Base-by-base conservation (phyloP, 2,329 filamentous ascomycete species). In the Proliferodiscus dingleyae region DNA sequence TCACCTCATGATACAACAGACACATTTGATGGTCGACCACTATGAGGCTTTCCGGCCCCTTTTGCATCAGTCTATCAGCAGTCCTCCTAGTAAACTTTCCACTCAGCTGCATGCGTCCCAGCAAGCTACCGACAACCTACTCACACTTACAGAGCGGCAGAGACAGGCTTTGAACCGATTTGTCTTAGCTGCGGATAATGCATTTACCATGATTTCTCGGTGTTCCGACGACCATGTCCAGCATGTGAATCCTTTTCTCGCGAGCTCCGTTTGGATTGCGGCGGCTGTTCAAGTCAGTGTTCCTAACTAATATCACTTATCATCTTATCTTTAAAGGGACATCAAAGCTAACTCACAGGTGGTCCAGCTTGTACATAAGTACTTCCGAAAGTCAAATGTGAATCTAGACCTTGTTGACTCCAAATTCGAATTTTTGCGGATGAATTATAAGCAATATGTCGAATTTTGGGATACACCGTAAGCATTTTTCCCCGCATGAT, bases 1-100 rank as follows among this genome's bases (percentile, higher is more conserved):
- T n/a, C 28, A 47, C 23, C 34, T 47, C 23, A 47, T 47, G 45
- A 39, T 28, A 23, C 45, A 47, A 36, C 45, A 43, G 15, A 40
- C 41, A 10, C 28, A 37, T 26, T 33, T 47, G 3, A 39, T 47
- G 41, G 26, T 47, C 23, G 22, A 40, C 23, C 22, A 40, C 2
- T 40, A 28, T 24, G 15, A 40, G 13, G 24, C 32, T 15, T 34
- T 34, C 32, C 32, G 15, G 15, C 9, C 32, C n/a, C 18, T 9
- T 15, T 10, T 16, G 32, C 9, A 18, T 5, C 6, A 34, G 6
- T 19, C 13, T 26, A 26, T 4, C 32, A 34, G n/a, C 13, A 34
- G 32, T 16, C 18, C 16, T 10, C 13, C 15, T 8, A 10, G 15
- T 16, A 18, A 18, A n/a, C 15, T 16, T 19, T 34, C 32, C 13